These are phyloP conservation scores for Phlebiopsis gigantea DNA, from an alignment of 768 basidiomycete genomes.

Conservation along the genomic window DNA sequence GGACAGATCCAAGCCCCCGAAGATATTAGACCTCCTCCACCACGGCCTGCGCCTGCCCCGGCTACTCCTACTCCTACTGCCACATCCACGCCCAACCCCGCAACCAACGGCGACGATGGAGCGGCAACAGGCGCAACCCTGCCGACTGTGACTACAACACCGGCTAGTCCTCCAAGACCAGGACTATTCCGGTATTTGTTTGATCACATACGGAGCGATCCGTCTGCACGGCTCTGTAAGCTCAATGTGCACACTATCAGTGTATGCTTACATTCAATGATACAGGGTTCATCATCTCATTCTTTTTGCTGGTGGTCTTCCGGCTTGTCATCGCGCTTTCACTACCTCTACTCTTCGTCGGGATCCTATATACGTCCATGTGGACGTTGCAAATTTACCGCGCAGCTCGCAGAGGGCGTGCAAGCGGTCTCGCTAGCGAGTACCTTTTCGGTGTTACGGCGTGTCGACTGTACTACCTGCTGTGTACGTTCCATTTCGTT, in stretches of 20 bases:
- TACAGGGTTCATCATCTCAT: constrained; percentile 60
- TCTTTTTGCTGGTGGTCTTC: constrained; percentile 68
- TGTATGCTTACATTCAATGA: neutral
- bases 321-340: constrained; percentile 67
- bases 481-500: constrained; percentile 56
- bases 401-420: constrained; percentile 63
- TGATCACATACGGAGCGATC: constrained; percentile 59
- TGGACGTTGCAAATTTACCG: constrained; percentile 86
- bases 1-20: constrained; percentile 83
- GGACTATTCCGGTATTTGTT: constrained; percentile 46
- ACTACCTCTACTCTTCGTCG: constrained; percentile 61
- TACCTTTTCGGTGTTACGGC: constrained; percentile 77
- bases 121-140: neutral
- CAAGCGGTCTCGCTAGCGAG: constrained; percentile 59
- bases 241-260: neutral
- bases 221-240: constrained; percentile 70
- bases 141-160: constrained; percentile 12
- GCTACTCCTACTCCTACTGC: constrained; percentile 4
- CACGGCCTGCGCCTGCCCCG: constrained; percentile 20
- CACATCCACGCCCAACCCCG: neutral
- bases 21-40: constrained; percentile 28
- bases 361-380: constrained; percentile 66
- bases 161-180: constrained; percentile 6
- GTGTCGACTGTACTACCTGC: constrained; percentile 61
- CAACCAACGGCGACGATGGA: neutral